These are phyloP conservation scores for Candida sp. DNA, from an alignment of 1,139 yeast genomes.

Conservation along the genomic window DNA sequence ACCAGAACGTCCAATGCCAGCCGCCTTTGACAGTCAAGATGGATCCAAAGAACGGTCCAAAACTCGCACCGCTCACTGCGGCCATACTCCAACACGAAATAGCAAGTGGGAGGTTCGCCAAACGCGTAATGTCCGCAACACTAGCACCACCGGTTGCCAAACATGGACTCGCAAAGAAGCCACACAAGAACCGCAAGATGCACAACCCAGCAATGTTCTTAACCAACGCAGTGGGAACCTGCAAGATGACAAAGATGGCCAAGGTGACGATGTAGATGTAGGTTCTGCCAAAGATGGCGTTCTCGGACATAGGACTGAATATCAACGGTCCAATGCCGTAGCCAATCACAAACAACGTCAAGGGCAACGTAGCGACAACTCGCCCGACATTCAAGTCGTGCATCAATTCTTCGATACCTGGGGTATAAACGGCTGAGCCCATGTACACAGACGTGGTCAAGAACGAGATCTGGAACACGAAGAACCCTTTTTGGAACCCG, in stretches of 20 bases:
- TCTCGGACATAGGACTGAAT: constrained; percentile 41
- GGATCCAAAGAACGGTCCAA: constrained; percentile 43
- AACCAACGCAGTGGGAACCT: constrained; percentile 36
- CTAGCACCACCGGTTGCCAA: constrained; percentile 42
- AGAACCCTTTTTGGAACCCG: constrained; percentile 33
- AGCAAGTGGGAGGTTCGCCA: constrained; percentile 35
- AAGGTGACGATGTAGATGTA: constrained; percentile 33
- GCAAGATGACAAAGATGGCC: constrained; percentile 35
- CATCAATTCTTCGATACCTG: constrained; percentile 44
- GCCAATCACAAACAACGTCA: constrained; percentile 41
- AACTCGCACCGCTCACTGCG: constrained; percentile 39
- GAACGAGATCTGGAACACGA: constrained; percentile 43
- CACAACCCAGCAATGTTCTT: constrained; percentile 32
- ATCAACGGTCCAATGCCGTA: constrained; percentile 45
- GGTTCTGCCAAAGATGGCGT: constrained; percentile 56
- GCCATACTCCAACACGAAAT: constrained; percentile 39
- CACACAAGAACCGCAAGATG: constrained; percentile 34
- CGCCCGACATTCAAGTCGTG: constrained; percentile 28
- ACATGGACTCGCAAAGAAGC: constrained; percentile 37
- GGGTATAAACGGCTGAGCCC: constrained; percentile 66
- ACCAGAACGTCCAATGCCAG: constrained; percentile 49
- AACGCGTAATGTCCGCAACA: constrained; percentile 27
- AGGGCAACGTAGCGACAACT: constrained; percentile 34
- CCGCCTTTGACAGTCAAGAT: constrained; percentile 29
- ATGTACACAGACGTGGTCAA: constrained; percentile 60